Conservation (phyloP, 1,284 basidiomycete genomes). For the Puccinia triticina region DNA sequence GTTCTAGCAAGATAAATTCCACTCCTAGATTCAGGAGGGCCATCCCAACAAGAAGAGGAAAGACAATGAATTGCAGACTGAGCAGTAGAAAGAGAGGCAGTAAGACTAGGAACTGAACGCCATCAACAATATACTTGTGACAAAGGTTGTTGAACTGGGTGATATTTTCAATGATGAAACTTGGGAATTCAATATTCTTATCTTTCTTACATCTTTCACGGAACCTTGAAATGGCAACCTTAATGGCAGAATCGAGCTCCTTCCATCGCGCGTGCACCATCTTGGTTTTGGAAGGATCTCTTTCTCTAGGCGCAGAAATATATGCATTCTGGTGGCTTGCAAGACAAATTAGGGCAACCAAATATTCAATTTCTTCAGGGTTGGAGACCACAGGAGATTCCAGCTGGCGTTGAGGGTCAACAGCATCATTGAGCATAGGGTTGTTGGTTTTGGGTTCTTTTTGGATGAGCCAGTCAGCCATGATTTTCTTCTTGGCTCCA, state of each 20-base stretch:
- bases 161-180: background rate
- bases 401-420: background rate
- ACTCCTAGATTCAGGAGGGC: too few relatives aligned
- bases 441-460: background rate
- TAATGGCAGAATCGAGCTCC: background rate
- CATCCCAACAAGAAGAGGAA: too few relatives aligned
- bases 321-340: background rate
- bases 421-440: background rate
- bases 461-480: slow-evolving; percentile 5
- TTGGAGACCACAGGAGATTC: background rate
- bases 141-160: background rate
- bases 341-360: background rate
- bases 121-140: background rate
- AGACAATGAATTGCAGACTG: too few relatives aligned
- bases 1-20: too few relatives aligned
- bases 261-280: background rate
- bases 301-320: background rate
- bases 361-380: background rate
- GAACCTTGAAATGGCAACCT: background rate
- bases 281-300: background rate
- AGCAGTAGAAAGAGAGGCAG: background rate
- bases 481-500: background rate
- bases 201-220: background rate
- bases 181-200: background rate
- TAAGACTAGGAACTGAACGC: background rate